A percentile compares a stretch with the other conserved stretches of the same genome.
phyloP scores from a whole-genome alignment of 2,329 filamentous ascomycete genomes.

The Coleophoma crateriformis region DNA sequence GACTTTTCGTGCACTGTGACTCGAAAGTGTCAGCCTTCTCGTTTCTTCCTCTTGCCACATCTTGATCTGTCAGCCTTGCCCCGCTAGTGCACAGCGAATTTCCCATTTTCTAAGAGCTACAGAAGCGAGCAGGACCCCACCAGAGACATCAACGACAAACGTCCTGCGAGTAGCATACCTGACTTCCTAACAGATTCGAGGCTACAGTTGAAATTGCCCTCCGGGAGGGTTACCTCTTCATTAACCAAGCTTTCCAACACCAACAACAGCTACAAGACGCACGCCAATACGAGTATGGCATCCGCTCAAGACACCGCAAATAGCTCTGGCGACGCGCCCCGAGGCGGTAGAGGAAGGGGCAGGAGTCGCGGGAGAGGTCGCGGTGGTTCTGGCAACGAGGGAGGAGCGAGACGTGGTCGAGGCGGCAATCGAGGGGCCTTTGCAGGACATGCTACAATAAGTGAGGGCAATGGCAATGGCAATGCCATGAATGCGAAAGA shows the following conservation, averaged over 20 bases:
- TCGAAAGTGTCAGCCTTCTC: neutral
- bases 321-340: constrained; percentile 21
- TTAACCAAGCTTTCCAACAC: no score
- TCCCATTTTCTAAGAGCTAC: neutral
- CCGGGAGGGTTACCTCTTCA: no score
- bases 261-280: no score
- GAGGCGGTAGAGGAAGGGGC: constrained; percentile 31
- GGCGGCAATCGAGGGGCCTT: constrained; percentile 11
- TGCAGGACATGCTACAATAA: neutral
- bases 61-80: constrained; percentile 1
- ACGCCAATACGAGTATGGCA: neutral
- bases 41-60: neutral
- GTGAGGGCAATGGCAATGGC: neutral
- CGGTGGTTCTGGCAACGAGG: constrained; percentile 6
- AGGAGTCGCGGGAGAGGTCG: constrained; percentile 27
- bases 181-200: no score
- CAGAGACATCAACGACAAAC: neutral
- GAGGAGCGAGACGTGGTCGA: constrained; percentile 4
- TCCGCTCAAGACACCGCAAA: constrained; percentile 2
- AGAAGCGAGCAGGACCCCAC: neutral
- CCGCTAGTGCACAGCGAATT: neutral
- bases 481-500: constrained; percentile 12
- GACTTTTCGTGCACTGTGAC: neutral
- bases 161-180: no score
- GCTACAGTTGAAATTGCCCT: no score